phyloP scores from a whole-genome alignment of 148 eudicot species.

The Spergularia marina region DNA sequence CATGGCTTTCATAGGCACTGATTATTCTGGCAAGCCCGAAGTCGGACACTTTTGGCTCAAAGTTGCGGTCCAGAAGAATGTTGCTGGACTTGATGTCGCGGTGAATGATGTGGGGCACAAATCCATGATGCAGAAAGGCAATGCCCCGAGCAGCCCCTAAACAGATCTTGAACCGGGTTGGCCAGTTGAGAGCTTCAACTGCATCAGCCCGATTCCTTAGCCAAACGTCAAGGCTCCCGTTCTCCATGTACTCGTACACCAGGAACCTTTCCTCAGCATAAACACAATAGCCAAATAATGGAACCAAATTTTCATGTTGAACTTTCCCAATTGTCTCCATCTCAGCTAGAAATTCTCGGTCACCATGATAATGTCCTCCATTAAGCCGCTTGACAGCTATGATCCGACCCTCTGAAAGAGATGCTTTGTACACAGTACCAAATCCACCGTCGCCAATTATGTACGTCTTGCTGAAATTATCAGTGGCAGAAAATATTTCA shows the following conservation, averaged over 20 bases:
- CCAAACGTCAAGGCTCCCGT: slow-evolving; percentile 94
- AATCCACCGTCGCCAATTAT: slow-evolving; percentile 91
- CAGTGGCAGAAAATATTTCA: slow-evolving; percentile 74
- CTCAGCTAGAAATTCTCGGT: slow-evolving; percentile 85
- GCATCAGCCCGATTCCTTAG: slow-evolving; percentile 73
- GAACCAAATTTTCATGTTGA: slow-evolving; percentile 73
- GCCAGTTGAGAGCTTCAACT: slow-evolving; percentile 86
- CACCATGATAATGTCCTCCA: slow-evolving; percentile 63
- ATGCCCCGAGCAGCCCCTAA: slow-evolving; percentile 85
- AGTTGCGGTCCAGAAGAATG: slow-evolving; percentile 61
- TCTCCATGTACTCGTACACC: slow-evolving; percentile 92
- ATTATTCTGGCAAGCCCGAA: slow-evolving; percentile 89
- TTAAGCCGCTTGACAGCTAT: slow-evolving; percentile 89
- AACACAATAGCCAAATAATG: slow-evolving; percentile 82
- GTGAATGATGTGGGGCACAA: slow-evolving; percentile 91
- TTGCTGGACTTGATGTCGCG: slow-evolving; percentile 93
- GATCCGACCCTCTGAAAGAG: slow-evolving; percentile 54
- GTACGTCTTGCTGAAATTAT: slow-evolving; percentile 84
- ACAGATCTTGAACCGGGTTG: slow-evolving; percentile 78
- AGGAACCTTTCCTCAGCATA: slow-evolving; percentile 70
- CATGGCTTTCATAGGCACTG: slow-evolving; percentile 95
- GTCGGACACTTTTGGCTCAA: slow-evolving; percentile 84
- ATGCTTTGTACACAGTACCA: slow-evolving; percentile 83
- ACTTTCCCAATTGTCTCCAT: slow-evolving; percentile 93
- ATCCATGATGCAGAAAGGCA: slow-evolving; percentile 90